These are phyloP conservation scores for Talaromyces sp. DNA, from an alignment of 2,329 filamentous ascomycete genomes.

Conservation along the genomic window DNA sequence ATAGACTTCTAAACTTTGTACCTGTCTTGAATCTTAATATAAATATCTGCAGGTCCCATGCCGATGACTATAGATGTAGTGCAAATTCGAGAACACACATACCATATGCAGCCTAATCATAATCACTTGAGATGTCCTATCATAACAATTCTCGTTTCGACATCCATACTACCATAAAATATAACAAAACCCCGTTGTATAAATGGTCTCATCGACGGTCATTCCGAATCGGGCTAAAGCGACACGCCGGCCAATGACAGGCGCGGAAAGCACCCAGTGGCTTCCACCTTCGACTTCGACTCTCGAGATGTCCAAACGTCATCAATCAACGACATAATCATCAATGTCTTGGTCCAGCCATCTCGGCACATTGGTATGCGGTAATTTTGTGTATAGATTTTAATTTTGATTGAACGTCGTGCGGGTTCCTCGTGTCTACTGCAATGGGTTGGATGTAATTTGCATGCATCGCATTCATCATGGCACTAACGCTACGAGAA, in stretches of 20 bases:
- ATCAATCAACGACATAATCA: background rate
- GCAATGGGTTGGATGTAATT: background rate
- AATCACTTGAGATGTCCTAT: background rate
- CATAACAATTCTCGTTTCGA: background rate
- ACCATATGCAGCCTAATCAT: too few relatives aligned
- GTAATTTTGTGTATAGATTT: background rate
- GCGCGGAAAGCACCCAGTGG: background rate
- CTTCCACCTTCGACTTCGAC: background rate
- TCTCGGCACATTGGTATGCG: background rate
- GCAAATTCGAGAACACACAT: background rate
- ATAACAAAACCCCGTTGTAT: background rate
- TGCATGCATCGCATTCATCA: background rate
- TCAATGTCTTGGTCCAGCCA: background rate
- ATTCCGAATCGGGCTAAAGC: background rate
- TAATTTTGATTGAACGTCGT: too few relatives aligned
- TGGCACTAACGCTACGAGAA: conserved; percentile 11
- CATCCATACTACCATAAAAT: background rate
- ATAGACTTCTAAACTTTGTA: too few relatives aligned
- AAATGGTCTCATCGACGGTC: background rate
- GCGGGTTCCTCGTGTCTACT: background rate
- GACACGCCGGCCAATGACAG: background rate
- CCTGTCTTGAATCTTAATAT: too few relatives aligned
- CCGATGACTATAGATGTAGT: too few relatives aligned
- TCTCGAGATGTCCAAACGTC: background rate
- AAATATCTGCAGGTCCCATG: too few relatives aligned